Conservation (phyloP, 1,284 basidiomycete species). For the Pseudozyma pruni region DNA sequence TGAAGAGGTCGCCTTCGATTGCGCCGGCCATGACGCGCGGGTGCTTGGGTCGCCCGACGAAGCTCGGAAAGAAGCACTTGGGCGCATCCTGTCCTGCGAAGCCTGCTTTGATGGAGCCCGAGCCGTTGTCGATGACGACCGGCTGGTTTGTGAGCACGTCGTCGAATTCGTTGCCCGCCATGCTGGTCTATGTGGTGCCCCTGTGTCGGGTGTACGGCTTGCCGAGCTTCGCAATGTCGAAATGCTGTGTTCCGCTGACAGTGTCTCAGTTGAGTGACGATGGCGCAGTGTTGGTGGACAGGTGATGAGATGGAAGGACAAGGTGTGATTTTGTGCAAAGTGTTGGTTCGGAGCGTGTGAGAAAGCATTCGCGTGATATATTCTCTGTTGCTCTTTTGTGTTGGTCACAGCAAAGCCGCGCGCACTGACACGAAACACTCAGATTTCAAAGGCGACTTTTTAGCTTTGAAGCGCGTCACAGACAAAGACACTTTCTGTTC, state of each 20-base stretch:
- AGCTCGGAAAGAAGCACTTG: conserved; percentile 66
- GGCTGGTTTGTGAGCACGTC: conserved; percentile 68
- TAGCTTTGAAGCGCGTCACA: conserved; percentile 7
- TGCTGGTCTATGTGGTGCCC: neutral
- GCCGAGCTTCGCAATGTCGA: too few species aligned
- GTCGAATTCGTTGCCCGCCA: conserved; percentile 61
- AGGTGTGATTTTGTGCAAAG: conserved; percentile 3
- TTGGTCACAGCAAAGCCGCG: neutral
- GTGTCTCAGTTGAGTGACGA: neutral
- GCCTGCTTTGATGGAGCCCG: conserved; percentile 67
- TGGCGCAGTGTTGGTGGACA: neutral
- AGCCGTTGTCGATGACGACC: conserved; percentile 67
- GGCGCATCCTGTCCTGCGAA: conserved; percentile 67
- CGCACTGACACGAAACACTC: conserved; percentile 7
- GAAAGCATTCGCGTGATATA: conserved; percentile 2
- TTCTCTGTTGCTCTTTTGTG: conserved; percentile 1
- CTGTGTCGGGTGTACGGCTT: too few species aligned
- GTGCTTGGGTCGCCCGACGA: conserved; percentile 66
- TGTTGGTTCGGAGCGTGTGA: conserved; percentile 9
- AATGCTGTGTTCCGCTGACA: neutral
- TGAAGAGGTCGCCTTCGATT: conserved; percentile 67
- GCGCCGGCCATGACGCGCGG: conserved; percentile 66
- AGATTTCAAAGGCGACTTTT: too few species aligned
- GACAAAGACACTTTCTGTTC: neutral
- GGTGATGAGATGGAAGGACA: neutral